Evolutionary conservation across 495 filamentous ascomycete genomes (phyloP).

Genomic region (Tuber microsphaerosporum): DNA sequence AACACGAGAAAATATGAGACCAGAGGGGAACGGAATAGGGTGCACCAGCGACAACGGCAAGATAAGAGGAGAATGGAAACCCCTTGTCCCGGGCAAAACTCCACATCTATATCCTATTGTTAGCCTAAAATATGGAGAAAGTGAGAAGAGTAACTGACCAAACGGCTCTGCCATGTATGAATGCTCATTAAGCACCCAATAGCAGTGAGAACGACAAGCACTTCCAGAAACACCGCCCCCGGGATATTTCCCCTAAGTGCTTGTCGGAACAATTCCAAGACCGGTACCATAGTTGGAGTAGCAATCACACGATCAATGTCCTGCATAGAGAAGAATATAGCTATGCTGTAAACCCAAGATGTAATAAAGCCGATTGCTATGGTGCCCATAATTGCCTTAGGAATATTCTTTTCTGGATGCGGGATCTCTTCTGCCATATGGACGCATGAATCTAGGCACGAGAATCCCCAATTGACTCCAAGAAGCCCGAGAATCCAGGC

Average conservation of each 20-base stretch:
- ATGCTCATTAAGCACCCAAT: conserved; percentile 35
- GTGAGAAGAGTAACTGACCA: conserved; percentile 19
- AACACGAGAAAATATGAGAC: conserved; percentile 30
- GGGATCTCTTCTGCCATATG: conserved; percentile 36
- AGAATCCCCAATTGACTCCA: conserved; percentile 36
- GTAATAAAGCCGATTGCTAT: conserved; percentile 50
- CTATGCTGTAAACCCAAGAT: conserved; percentile 49
- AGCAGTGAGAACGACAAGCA: conserved; percentile 32
- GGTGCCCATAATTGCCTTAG: conserved; percentile 51
- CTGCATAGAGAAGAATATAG: conserved; percentile 51
- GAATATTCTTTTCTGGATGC: conserved; percentile 46
- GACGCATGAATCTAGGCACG: conserved; percentile 33
- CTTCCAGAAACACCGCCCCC: conserved; percentile 27
- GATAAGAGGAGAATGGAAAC: conserved; percentile 31
- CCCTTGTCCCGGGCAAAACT: conserved; percentile 36
- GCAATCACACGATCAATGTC: conserved; percentile 43
- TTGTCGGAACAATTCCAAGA: conserved; percentile 32
- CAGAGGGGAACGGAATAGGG: conserved; percentile 28
- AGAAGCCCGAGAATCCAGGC: conserved; percentile 27
- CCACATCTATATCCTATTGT: conserved; percentile 25
- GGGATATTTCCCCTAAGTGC: conserved; percentile 26
- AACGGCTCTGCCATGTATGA: conserved; percentile 41
- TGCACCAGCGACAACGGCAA: conserved; percentile 23
- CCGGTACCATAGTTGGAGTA: conserved; percentile 33
- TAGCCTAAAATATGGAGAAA: conserved; percentile 1